Conservation (phyloP, 305 asterid species). For the Fraxinus latifolia region DNA sequence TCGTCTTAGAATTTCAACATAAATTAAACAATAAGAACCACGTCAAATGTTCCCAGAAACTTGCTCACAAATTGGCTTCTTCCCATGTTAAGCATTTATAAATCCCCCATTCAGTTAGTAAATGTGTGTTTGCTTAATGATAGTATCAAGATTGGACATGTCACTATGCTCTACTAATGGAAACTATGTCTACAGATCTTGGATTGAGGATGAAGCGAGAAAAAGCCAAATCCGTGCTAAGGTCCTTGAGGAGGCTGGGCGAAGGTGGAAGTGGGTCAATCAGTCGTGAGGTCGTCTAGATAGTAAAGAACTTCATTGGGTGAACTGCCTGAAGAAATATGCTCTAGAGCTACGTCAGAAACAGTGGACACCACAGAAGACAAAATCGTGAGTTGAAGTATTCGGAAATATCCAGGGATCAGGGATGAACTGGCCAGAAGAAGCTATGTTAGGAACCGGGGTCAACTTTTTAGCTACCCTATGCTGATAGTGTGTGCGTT, state of each 20-base stretch:
- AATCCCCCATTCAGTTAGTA: not conserved
- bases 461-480: not conserved
- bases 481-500: not conserved
- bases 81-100: not conserved
- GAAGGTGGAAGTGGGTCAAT: conserved; percentile 86
- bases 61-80: not conserved
- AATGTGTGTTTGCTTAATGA: not conserved
- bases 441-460: not conserved
- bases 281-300: conserved; percentile 26
- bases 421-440: not conserved
- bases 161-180: not conserved
- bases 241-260: conserved; percentile 73
- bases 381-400: not conserved
- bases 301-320: not conserved
- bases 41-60: not conserved
- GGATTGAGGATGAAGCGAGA: conserved; percentile 89
- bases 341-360: not conserved
- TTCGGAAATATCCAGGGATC: not conserved
- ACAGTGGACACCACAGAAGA: not conserved
- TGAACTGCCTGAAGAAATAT: conserved; percentile 4
- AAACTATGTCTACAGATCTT: conserved; percentile 50
- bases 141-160: not conserved
- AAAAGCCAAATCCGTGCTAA: conserved; percentile 76
- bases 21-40: not conserved
- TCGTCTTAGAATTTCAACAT: not conserved